phyloP scores from a whole-genome alignment of 345 rosid species.

The Populus tremula region DNA sequence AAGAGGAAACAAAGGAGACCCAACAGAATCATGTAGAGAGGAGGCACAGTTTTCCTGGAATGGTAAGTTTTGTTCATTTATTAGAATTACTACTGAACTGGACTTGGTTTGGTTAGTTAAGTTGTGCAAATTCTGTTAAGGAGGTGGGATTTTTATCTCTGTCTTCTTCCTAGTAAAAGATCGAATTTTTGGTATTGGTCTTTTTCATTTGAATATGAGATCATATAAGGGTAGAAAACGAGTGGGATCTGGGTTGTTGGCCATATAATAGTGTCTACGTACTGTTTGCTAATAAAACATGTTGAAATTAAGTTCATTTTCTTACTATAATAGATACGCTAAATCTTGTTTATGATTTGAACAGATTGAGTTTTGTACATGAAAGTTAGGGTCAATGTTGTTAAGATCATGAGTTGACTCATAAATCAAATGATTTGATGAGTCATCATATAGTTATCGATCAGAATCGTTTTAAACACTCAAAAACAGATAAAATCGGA shows the following conservation, averaged over 20 bases:
- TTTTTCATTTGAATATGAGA: not conserved
- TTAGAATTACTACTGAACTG: not conserved
- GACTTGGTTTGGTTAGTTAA: not conserved
- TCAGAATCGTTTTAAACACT: no score
- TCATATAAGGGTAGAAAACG: not conserved
- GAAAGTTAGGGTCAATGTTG: no score
- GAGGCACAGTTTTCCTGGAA: conserved; percentile 76
- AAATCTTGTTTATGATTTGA: no score
- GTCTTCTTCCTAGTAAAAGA: not conserved
- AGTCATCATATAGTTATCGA: no score
- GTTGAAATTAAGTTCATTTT: not conserved
- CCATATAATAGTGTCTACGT: not conserved
- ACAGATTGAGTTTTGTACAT: no score
- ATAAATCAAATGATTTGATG: no score
- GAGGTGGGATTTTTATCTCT: not conserved
- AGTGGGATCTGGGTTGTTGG: not conserved
- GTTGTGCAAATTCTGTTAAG: not conserved
- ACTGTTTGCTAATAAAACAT: not conserved
- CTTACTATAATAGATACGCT: no score
- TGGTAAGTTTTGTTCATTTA: conserved; percentile 35
- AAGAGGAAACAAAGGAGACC: conserved; percentile 43
- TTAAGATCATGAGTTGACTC: no score
- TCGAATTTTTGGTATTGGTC: not conserved
- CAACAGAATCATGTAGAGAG: conserved; percentile 70
- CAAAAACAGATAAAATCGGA: no score